Conservation (phyloP, 495 filamentous ascomycete species). For the Pseudomonodictys pantanalensis region DNA sequence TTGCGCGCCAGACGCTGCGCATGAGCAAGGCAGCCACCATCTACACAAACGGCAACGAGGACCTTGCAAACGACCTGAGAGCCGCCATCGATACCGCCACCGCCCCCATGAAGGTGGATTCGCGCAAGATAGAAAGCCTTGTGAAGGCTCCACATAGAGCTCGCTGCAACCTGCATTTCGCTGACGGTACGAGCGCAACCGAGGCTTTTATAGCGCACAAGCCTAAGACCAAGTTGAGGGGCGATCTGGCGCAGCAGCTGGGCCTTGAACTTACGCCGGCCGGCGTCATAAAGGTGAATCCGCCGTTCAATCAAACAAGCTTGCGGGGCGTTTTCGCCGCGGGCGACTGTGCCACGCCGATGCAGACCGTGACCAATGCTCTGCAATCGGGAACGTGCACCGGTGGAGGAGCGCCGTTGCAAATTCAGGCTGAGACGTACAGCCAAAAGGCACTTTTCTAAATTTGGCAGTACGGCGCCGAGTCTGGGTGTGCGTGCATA, state of each 20-base stretch:
- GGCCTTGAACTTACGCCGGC: background rate
- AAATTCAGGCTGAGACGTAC: slow-evolving; percentile 46
- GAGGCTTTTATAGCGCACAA: background rate
- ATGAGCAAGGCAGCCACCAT: background rate
- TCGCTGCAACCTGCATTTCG: background rate
- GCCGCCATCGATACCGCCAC: background rate
- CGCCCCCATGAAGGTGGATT: background rate
- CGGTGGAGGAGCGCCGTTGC: slow-evolving; percentile 62
- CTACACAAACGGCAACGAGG: background rate
- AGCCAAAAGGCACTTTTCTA: background rate
- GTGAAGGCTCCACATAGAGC: background rate
- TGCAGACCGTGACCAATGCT: background rate
- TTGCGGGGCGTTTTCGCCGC: background rate
- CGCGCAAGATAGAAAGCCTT: background rate
- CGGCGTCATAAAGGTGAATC: background rate
- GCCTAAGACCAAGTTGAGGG: background rate
- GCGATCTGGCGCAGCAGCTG: background rate
- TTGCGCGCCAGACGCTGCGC: background rate
- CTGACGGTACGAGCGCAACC: background rate
- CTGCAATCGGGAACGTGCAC: background rate
- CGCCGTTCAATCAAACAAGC: slow-evolving; percentile 2
- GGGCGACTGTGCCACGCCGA: background rate
- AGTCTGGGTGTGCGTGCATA: too few relatives aligned
- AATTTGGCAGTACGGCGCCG: too few relatives aligned
- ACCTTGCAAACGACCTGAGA: background rate